Conservation (phyloP, 129 eudicot species). For the Cynara cardunculus region DNA sequence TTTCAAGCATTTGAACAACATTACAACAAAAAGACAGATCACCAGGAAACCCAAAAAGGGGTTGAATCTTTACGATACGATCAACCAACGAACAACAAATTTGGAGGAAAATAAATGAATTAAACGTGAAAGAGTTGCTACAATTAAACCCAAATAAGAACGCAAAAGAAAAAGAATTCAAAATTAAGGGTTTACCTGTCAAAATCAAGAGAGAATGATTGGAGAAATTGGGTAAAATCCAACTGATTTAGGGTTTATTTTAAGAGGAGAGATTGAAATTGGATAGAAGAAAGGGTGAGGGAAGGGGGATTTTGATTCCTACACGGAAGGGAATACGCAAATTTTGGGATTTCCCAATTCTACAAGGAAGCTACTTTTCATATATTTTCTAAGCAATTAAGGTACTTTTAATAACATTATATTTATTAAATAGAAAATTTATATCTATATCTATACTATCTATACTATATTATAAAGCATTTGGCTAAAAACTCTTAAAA, state of each 20-base stretch:
- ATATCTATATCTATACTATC: too few relatives aligned
- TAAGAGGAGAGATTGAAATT: neutral
- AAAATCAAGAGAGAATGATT: slow-evolving; percentile 18
- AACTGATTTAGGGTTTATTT: neutral
- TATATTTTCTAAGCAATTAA: neutral
- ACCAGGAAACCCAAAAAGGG: neutral
- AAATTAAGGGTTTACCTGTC: slow-evolving; percentile 14
- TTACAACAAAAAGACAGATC: neutral
- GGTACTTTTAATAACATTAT: too few relatives aligned
- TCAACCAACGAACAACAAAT: neutral
- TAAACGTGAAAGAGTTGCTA: slow-evolving; percentile 5
- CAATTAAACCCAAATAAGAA: neutral
- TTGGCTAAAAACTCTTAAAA: too few relatives aligned
- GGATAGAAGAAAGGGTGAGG: neutral
- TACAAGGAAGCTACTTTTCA: slow-evolving; percentile 2
- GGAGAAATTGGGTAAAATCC: neutral
- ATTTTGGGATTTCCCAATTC: slow-evolving; percentile 18
- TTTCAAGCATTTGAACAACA: slow-evolving; percentile 32
- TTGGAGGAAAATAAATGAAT: neutral
- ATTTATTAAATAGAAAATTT: too few relatives aligned
- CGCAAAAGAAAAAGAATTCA: neutral
- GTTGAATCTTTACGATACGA: neutral
- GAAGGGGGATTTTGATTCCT: slow-evolving; percentile 4
- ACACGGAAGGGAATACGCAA: slow-evolving; percentile 22
- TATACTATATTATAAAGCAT: too few relatives aligned